Evolutionary conservation across 495 filamentous ascomycete species (phyloP).

Genomic region (Arthonia radiata): DNA sequence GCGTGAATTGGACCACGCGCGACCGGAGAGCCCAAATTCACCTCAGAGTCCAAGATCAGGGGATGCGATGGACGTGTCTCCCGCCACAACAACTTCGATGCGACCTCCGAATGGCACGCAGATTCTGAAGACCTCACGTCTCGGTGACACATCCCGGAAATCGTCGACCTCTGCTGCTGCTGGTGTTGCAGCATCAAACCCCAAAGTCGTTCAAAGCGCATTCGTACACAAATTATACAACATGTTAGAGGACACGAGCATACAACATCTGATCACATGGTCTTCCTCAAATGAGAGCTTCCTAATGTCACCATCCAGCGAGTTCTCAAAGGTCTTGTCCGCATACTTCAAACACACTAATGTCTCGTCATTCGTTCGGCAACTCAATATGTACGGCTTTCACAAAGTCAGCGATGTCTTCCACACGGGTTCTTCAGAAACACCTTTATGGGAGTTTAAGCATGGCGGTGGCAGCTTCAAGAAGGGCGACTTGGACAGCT

Average conservation of each 20-base stretch:
- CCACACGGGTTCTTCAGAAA: constrained; percentile 86
- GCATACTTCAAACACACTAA: constrained; percentile 98
- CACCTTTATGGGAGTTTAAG: constrained; percentile 95
- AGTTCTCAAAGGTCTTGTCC: constrained; percentile 94
- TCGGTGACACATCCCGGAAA: too few relatives aligned
- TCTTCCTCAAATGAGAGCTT: constrained; percentile 85
- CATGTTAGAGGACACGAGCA: constrained; percentile 85
- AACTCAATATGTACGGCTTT: constrained; percentile 98
- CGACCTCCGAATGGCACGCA: too few relatives aligned
- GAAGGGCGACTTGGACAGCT: constrained; percentile 68
- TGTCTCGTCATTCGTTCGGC: constrained; percentile 91
- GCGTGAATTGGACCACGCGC: too few relatives aligned
- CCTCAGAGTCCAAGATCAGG: too few relatives aligned
- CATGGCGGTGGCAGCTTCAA: constrained; percentile 96
- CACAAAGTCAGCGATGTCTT: constrained; percentile 99
- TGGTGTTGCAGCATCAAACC: constrained; percentile 71
- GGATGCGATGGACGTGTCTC: too few relatives aligned
- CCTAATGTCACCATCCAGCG: constrained; percentile 88
- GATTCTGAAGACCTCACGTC: too few relatives aligned
- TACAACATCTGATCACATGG: constrained; percentile 93
- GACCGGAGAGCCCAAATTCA: too few relatives aligned
- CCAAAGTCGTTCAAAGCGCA: constrained; percentile 95
- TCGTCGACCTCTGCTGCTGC: too few relatives aligned
- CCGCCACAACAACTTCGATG: too few relatives aligned
- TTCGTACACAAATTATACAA: constrained; percentile 99